A percentile compares a stretch with the other conserved stretches of the same genome.
These are phyloP conservation scores for Ophiostoma fasciatum DNA, from an alignment of 2,329 filamentous ascomycete species.

Conservation along the genomic window DNA sequence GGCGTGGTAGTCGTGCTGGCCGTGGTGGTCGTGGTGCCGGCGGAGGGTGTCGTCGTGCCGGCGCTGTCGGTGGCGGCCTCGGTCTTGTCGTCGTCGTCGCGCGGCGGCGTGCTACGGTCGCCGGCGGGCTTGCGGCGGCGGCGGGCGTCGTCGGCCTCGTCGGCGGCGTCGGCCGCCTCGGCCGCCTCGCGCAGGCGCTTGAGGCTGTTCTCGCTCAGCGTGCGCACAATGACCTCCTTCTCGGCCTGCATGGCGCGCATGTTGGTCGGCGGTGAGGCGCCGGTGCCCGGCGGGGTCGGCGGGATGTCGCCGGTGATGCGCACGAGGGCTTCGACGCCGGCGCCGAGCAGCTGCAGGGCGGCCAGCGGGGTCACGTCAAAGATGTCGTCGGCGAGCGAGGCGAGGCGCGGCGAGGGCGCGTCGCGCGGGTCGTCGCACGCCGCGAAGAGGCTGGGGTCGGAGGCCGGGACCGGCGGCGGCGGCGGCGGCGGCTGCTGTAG, in stretches of 20 bases:
- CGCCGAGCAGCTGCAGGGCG: conserved; percentile 66
- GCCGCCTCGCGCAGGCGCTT: conserved; percentile 28
- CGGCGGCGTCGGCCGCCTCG: conserved; percentile 18
- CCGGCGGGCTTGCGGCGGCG: neutral
- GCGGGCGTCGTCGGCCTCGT: neutral
- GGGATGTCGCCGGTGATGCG: conserved; percentile 63
- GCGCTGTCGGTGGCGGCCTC: neutral
- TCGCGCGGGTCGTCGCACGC: conserved; percentile 1
- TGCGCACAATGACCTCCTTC: conserved; percentile 44
- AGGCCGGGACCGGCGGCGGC: conserved; percentile 27
- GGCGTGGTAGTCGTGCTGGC: conserved; percentile 7
- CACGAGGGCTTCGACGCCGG: conserved; percentile 55
- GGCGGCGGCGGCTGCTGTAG: no score
- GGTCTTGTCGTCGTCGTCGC: conserved; percentile 4
- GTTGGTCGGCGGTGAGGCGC: conserved; percentile 43
- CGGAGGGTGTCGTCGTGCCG: neutral
- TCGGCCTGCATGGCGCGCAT: conserved; percentile 49
- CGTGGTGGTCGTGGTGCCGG: neutral
- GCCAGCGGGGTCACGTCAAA: conserved; percentile 57
- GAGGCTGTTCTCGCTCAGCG: conserved; percentile 40
- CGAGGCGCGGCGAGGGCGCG: conserved; percentile 8
- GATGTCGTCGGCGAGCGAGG: conserved; percentile 41
- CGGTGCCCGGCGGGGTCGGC: conserved; percentile 57
- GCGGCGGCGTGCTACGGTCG: conserved; percentile 6
- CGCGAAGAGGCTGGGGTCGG: conserved; percentile 20